Base-by-base conservation (phyloP, 345 rosid genomes). In the Hypericum androsaemum region DNA sequence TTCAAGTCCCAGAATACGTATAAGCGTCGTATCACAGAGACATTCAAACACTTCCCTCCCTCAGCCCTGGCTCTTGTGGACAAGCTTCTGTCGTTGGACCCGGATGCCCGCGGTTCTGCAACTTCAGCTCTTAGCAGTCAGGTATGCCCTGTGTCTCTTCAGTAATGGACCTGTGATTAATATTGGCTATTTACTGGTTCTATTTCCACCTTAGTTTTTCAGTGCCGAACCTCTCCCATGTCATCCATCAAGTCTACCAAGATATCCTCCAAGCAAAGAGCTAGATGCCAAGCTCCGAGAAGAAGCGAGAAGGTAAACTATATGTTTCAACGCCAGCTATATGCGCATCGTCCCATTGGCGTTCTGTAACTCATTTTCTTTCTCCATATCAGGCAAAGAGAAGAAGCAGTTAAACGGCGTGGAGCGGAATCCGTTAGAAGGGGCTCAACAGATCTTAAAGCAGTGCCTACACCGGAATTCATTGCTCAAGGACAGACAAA, bases 241-340 rank as follows among this genome's bases (percentile, higher is more conserved):
- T 69, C 75, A 77, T 56, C 80, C 80, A 64, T 73, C 89, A 53
- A 71, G 57, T 59, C 52, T 88, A 57, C 96, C 94, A 35, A 88
- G 78, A 54, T 80, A 78, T 67, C 80, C 80, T 2, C 96, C 96
- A 38, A 81, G 88, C 76, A 87, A 84, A 68, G 94, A 87, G 67
- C 73, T 84, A 5, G 94, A 84, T 58, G 79, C 79, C 64, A 87
- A 77, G 56, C 60, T 68, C 48, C 81, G 81, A 3, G 53, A 73
- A 4, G 78, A 78, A 77, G 78, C 74, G 50, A 78, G 72, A 80
- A 78, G 70, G 96, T 87, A 72, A 28, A 57, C 17, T 7, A 36
- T 50, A 17, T 9, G 9, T 40, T 39, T 10, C 16, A 7, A 44
- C 35, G 2, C 32, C 4, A 22, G 32, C 32, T 22, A 22, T 39